phyloP scores from a whole-genome alignment of 202 grass and related monocot species.

The Zizania palustris region DNA sequence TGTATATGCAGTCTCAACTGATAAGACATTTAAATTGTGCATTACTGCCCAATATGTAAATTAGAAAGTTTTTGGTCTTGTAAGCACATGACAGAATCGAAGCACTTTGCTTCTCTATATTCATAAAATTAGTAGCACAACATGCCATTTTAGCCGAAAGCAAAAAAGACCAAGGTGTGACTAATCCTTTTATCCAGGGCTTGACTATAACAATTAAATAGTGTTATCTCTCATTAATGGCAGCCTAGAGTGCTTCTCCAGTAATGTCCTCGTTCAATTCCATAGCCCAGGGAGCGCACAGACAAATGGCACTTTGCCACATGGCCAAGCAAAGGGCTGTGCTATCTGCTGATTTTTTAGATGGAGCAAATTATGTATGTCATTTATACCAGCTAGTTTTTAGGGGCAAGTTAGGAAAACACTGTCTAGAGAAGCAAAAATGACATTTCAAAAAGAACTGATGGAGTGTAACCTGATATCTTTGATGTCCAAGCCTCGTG shows the following conservation, averaged over 20 bases:
- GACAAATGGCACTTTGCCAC: not conserved
- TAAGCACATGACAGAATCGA: not conserved
- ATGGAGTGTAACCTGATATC: conserved; percentile 76
- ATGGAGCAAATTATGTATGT: not conserved
- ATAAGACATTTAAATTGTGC: not conserved
- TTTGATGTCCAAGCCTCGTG: conserved; percentile 94
- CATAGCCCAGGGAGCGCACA: not conserved
- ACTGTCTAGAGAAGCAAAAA: not conserved
- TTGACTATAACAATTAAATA: not conserved
- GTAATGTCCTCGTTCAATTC: too few species aligned
- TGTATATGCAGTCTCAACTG: not conserved
- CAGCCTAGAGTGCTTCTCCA: not conserved
- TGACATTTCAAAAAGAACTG: not conserved
- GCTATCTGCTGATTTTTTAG: not conserved
- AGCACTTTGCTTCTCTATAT: not conserved
- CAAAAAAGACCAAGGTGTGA: not conserved
- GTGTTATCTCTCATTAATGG: not conserved
- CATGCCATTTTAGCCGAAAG: not conserved
- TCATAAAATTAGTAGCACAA: not conserved
- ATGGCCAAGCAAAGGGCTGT: not conserved
- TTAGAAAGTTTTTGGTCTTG: not conserved
- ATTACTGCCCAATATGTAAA: not conserved
- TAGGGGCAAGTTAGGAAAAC: not conserved
- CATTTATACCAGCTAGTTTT: not conserved
- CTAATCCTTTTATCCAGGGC: not conserved